These are phyloP conservation scores for Cerioporus squamosus DNA, from an alignment of 1,284 basidiomycete genomes.

Conservation along the genomic window DNA sequence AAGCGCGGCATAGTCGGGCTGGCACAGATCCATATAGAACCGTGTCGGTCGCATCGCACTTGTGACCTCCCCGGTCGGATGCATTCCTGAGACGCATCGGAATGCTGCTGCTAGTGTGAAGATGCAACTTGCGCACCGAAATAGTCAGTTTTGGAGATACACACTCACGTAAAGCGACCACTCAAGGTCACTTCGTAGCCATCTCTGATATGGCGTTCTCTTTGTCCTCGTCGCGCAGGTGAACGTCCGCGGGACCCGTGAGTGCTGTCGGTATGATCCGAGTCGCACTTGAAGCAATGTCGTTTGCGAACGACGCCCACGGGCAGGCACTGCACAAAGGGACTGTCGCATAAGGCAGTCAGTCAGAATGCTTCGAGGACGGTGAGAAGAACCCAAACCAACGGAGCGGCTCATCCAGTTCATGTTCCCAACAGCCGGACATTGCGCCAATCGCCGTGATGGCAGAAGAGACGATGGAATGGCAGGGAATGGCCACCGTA, in stretches of 20 bases:
- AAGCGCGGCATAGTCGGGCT: too few relatives aligned
- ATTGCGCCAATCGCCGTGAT: conserved; percentile 20
- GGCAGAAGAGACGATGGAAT: not conserved
- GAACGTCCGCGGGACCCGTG: not conserved
- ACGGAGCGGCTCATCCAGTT: conserved; percentile 1
- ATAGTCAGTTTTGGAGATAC: not conserved
- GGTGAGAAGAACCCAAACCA: not conserved
- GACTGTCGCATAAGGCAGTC: conserved; percentile 6
- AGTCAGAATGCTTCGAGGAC: not conserved
- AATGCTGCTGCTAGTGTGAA: not conserved
- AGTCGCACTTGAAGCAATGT: conserved; percentile 5
- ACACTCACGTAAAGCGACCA: not conserved
- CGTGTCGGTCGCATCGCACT: too few relatives aligned
- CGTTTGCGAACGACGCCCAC: not conserved
- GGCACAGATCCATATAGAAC: too few relatives aligned
- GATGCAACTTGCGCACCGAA: not conserved
- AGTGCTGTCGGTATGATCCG: conserved; percentile 15
- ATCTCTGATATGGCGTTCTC: not conserved
- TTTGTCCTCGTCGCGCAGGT: conserved; percentile 6
- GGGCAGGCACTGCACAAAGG: conserved; percentile 11
- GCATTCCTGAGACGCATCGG: not conserved
- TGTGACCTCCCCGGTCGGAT: not conserved
- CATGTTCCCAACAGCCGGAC: conserved; percentile 11
- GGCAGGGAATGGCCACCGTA: not conserved
- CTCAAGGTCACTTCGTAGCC: not conserved